Base-by-base conservation (phyloP, 23 red algal species). In the Chondrus crispus region DNA sequence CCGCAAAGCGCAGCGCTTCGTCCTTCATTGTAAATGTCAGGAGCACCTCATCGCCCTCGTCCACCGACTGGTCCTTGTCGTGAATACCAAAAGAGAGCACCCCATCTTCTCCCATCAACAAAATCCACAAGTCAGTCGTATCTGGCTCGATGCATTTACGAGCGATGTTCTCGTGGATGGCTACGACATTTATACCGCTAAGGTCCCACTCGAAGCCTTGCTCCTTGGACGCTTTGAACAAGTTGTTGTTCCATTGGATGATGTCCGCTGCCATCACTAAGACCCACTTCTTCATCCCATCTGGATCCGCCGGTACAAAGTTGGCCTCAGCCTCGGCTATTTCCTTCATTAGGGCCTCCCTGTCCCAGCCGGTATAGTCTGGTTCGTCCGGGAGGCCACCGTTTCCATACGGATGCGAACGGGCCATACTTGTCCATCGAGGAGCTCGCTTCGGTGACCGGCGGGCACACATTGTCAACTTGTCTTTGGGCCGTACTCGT, bases 231-330 rank as follows among this genome's bases (percentile, higher is more conserved):
- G 85, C 73, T 55, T 90, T 71, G 28, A 90, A 68, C 50, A 90
- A 46, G 80, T 90, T 90, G 24, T 90, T 90, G 19, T 66, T 50
- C 72, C 74, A 80, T 69, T 90, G 87, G 46, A 90, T 90, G n/a
- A 90, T 81, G 43, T 90, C 87, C 41, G 74, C 16, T 32, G 50
- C 46, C 46, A 80, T 46, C 20, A 90, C 38, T 14, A 90, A 33
- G 43, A 54, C 68, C 87, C 87, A 90, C 19, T 53, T 83, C 24
- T 20, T 35, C 24, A 58, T 83, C 12, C 57, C 41, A 11, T 60
- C 46, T 18, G 78, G 24, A 19, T 53, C 24, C 9, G 80, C 24
- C 4, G 35, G 35, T 4, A 14, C 36, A 18, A 36, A 11, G n/a
- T 44, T 22, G 12, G 84, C 84, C 50, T 90, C 72, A 0, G 87